Evolutionary conservation across 2,329 filamentous ascomycete species (phyloP).

Genomic region (Fusarium nodosum): DNA sequence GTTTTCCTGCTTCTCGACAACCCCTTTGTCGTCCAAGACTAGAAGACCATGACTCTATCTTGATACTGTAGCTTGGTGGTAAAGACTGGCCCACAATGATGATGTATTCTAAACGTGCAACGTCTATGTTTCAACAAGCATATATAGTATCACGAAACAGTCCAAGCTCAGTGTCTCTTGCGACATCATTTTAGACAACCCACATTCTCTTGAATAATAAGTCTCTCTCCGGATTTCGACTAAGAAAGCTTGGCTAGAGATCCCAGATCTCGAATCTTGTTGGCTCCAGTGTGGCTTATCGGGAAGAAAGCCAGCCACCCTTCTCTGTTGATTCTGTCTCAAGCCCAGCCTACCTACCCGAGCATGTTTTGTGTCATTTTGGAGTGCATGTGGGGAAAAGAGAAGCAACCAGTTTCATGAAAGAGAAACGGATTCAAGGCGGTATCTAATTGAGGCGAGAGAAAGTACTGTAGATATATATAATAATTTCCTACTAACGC

Average conservation of each 20-base stretch:
- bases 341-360: conserved; percentile 1
- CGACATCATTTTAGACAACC: not conserved
- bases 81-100: not conserved
- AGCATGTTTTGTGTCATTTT: conserved; percentile 17
- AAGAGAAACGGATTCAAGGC: not conserved
- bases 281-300: conserved; percentile 26
- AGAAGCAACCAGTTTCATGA: not conserved
- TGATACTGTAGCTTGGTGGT: not conserved
- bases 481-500: not conserved
- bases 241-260: not conserved
- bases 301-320: conserved; percentile 14
- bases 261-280: conserved; percentile 4
- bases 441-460: not conserved
- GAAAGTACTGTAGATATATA: conserved; percentile 2
- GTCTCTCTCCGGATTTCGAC: conserved; percentile 7
- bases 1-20: not conserved
- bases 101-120: not conserved
- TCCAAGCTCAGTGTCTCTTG: not conserved
- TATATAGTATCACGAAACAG: not conserved
- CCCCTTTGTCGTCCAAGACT: conserved; percentile 2
- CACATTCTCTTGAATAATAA: not conserved
- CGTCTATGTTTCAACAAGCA: not conserved
- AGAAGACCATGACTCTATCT: not conserved
- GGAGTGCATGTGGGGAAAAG: not conserved
- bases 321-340: conserved; percentile 29